phyloP scores from a whole-genome alignment of 257 asterid species.

The Solanum lignicaule region DNA sequence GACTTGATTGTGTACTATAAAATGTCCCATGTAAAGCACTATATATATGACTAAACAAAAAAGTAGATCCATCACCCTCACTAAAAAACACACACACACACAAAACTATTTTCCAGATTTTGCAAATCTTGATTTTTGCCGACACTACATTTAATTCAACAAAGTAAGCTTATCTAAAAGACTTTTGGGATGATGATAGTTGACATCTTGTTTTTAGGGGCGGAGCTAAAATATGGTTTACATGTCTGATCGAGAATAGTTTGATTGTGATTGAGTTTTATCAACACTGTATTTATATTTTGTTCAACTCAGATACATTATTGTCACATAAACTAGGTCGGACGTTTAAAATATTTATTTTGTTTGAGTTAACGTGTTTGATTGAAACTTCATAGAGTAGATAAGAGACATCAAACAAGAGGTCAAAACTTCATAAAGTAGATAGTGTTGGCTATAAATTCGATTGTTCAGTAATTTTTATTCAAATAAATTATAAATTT shows the following conservation, averaged over 20 bases:
- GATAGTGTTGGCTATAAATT: neutral
- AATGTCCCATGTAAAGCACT: neutral
- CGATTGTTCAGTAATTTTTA: accelerated
- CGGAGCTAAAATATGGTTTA: neutral
- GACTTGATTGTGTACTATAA: neutral
- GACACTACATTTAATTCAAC: constrained; percentile 4
- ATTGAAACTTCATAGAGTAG: neutral
- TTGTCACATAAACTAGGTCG: neutral
- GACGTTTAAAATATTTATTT: neutral
- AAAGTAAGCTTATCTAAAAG: neutral
- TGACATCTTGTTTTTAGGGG: neutral
- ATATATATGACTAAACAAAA: neutral
- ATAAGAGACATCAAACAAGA: neutral
- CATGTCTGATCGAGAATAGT: accelerated
- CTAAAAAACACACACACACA: neutral
- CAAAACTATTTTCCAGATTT: neutral
- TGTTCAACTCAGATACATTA: neutral
- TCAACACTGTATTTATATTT: neutral
- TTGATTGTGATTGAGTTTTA: neutral
- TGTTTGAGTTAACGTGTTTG: neutral
- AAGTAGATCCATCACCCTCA: neutral
- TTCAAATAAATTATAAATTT: neutral
- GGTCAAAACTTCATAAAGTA: neutral
- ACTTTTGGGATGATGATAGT: neutral
- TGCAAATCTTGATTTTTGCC: constrained; percentile 6